Percentiles rank a stretch among this genome's conserved stretches.
Conservation (phyloP, 345 rosid species). For the Fremontodendron californicum region DNA sequence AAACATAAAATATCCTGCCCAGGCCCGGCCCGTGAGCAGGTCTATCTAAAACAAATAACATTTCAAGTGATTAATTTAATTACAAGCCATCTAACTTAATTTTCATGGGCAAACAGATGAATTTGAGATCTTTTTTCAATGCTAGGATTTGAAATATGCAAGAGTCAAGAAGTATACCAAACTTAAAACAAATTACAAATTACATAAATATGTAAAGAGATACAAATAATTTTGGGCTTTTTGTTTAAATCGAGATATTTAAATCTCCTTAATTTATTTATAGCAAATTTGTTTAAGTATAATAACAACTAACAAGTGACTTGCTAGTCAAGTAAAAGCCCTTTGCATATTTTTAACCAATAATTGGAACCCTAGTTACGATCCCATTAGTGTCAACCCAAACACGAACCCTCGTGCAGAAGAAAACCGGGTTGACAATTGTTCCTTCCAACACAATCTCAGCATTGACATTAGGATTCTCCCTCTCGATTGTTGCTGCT, state of each 20-base stretch:
- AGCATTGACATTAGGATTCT: slow-evolving; percentile 13
- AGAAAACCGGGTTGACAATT: background rate
- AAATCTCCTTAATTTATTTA: background rate
- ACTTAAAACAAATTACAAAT: background rate
- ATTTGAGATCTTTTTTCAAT: no score
- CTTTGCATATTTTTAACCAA: slow-evolving; percentile 12
- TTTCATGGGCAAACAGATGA: no score
- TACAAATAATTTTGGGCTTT: background rate
- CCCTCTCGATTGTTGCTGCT: slow-evolving; percentile 15
- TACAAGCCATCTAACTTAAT: no score
- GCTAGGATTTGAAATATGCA: background rate
- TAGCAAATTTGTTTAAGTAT: no score
- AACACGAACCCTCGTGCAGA: slow-evolving; percentile 17
- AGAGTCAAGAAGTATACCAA: no score
- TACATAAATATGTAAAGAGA: background rate
- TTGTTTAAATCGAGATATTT: background rate
- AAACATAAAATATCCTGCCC: no score
- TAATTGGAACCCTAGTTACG: background rate
- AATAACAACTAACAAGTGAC: background rate
- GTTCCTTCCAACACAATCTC: slow-evolving; percentile 3
- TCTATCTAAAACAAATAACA: no score
- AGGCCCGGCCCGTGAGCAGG: no score
- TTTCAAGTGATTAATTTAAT: no score
- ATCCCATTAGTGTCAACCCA: slow-evolving; percentile 5
- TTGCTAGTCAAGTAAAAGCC: background rate